Evolutionary conservation across 2,329 filamentous ascomycete species (phyloP), one percentile per base, ranked within the genome.

Genomic region (Fusarium lyarnte): DNA sequence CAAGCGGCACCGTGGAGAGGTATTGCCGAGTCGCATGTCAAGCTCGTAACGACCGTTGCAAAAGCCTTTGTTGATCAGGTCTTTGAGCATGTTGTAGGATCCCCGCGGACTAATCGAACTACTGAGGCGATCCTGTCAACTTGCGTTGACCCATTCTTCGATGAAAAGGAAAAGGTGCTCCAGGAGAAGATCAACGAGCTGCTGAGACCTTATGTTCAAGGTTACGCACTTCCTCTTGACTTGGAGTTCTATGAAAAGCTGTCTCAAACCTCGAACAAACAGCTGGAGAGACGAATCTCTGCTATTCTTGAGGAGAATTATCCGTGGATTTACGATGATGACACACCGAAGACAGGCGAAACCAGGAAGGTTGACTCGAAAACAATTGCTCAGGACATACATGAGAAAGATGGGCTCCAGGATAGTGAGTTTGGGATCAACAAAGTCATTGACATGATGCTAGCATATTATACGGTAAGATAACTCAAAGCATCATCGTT

Each of bases 381-480:
- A 23, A 3, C n/a, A 19, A 35, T 51, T 23, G n/a, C 47, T 25
- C 29, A 35, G 21, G 16, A 25, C 8, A 51, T 51, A 17, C 10
- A 5, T 21, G n/a, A 35, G 11, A 31, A 51, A 35, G 11, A 51
- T 17, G n/a, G 13, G 8, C 29, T 25, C 4, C 31, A 35, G 23
- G n/a, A 35, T 5, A 33, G 47, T 52, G 78, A 79, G 21, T 84
- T 84, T 55, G 82, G 80, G 1, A 82, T 79, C 0, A 78, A 82
- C 1, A 81, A 80, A 2, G 78, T 85, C 2, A 81, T 87, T 46
- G 82, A 87, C 49, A 84, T 83, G 68, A 83, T 85, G 77, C 69
- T 82, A 53, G 79, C 79, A 0, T 85, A 85, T 63, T 87, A 86
- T 65, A 78, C 84, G 66, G 84, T 86, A 70, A 55, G 60, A 41